Base-by-base conservation (phyloP, 495 filamentous ascomycete species). In the Aspergillus olivimuriae region DNA sequence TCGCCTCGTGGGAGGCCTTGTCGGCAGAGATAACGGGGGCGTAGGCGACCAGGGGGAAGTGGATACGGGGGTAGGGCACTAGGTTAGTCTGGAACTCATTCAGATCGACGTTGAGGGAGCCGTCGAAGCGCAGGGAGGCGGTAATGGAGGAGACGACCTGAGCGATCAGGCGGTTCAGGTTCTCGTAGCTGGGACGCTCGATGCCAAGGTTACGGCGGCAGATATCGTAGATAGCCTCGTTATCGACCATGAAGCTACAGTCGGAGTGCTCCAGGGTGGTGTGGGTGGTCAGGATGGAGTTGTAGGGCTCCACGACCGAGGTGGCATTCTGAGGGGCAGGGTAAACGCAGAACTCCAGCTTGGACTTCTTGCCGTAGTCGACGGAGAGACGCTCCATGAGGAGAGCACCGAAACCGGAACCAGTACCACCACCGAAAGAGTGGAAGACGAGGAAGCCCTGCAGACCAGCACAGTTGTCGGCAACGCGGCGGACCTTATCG, bases 21-120 rank as follows among this genome's bases (percentile, higher is more conserved):
- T 83, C 82, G 43, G 88, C 83, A 50, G 90, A 95, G 66, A 97
- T 81, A 55, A 98, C 86, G 19, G 92, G 92, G 28, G 92, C 79
- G 68, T 98, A 98, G 60, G 88, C 88, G 56, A 95, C 90, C 49
- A 98, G 81, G 49, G 92, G 92, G 81, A 95, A 98, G 74, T 98
- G 92, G 63, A 98, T 97, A 76, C 92, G 91, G 50, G 92, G 92
- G 72, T 95, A 98, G 39, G 92, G 92, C 33, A 98, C 92, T 62
- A 98, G 70, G 74, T 98, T 98, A 69, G 92, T 98, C 81, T 98
- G 92, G 82, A 98, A 98, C 74, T 98, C 92, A 73, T 95, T 95
- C 33, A 98, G 77, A 72, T 98, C 92, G 72, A 98, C 92, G 73
- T 98, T 98, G 53, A 98, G 87, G 48, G 91, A 94, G 52, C 92